Evolutionary conservation across 768 basidiomycete species (phyloP), one percentile per base, ranked within the genome.

Genomic region (Phanerochaete sordida): DNA sequence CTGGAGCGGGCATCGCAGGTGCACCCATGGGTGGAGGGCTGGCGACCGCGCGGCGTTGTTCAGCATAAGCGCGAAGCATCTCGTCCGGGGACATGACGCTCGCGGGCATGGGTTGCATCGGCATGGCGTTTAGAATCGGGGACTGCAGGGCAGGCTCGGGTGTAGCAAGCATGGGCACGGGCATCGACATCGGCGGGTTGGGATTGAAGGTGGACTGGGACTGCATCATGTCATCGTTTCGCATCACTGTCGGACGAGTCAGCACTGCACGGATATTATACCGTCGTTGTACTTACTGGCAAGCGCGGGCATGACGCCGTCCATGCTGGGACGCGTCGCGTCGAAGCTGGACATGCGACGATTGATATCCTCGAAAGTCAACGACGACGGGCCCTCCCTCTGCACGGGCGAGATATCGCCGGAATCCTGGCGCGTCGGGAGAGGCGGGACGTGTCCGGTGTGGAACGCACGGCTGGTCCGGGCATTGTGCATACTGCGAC

Each of bases 51-150:
- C 72, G 74, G 62, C 81, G 76, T 16, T 43, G 39, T 27, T 76
- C 81, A 5, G 88, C 88, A 61, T 90, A 91, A 1, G 86, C 87
- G 37, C 86, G 83, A 47, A 91, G 76, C 85, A 91, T 88, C 26
- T 83, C 90, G 68, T 92, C 90, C 2, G 90, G 90, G 1, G 79
- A 78, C 80, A 82, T 81, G 50, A 73, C 64, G 33, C 65, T 75
- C 1, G 72, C 76, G 26, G 79, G 76, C 66, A 75, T 65, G 1
- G 79, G 66, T 64, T 76, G 75, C 76, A 80, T 79, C 12, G 75
- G 73, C 74, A 74, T 74, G 31, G 68, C 66, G 16, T 68, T 68
- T 48, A 70, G 62, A 49, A 75, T 59, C 43, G 58, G 81, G 26
- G 81, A 43, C 23, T 74, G 73, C 16, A 75, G 62, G 13, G 70